Percentiles rank a stretch among this genome's conserved stretches.
Evolutionary conservation across 148 eudicot genomes (phyloP).

Genomic region (Hydrangea macrophylla): DNA sequence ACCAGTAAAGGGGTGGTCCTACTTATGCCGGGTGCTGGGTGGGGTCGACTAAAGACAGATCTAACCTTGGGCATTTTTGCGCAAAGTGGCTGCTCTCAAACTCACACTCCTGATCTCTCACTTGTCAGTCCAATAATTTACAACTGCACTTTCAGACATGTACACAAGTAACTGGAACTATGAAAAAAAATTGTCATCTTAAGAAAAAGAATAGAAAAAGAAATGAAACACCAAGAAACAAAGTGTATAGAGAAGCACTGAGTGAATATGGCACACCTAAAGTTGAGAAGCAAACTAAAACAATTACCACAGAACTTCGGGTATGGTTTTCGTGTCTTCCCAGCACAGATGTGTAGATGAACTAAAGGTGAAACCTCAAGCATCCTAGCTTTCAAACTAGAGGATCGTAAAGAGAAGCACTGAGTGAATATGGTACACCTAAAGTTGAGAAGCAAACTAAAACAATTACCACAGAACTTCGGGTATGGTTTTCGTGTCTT

Average conservation of each 20-base stretch:
- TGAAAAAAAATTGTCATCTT: not conserved
- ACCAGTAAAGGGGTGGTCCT: too few species aligned
- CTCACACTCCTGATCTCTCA: too few species aligned
- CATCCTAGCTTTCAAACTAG: not conserved
- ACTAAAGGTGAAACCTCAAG: not conserved
- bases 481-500: not conserved
- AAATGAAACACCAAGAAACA: not conserved
- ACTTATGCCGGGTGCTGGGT: too few species aligned
- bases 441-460: not conserved
- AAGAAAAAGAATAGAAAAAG: not conserved
- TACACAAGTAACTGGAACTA: too few species aligned
- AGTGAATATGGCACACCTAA: not conserved
- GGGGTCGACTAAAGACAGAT: too few species aligned
- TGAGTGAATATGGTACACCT: not conserved
- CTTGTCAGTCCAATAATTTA: too few species aligned
- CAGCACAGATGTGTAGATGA: not conserved
- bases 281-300: not conserved
- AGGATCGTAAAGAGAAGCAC: not conserved
- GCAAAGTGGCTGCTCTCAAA: too few species aligned
- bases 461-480: not conserved
- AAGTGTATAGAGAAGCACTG: not conserved
- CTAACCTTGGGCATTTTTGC: too few species aligned
- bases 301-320: not conserved
- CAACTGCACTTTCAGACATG: too few species aligned
- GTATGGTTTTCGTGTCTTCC: not conserved